These are phyloP conservation scores for Paspalum vaginatum DNA, from an alignment of 176 grass and related monocot genomes.

Conservation along the genomic window DNA sequence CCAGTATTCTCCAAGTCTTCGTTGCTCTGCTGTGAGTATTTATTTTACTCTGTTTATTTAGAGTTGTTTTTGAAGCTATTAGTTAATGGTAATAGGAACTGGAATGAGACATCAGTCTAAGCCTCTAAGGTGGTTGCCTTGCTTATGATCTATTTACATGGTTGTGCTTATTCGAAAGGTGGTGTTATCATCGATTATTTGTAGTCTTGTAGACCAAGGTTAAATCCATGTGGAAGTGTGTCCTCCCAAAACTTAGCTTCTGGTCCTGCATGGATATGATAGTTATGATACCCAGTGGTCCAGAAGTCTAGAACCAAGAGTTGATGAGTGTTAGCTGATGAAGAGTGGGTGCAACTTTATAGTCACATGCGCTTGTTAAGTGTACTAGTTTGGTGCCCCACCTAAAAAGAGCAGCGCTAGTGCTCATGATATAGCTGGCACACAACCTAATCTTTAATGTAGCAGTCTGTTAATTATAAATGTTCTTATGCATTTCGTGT, in stretches of 20 bases:
- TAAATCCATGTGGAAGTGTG: constrained; percentile 22
- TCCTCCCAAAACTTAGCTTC: constrained; percentile 5
- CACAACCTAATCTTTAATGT: constrained; percentile 15
- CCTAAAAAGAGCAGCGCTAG: constrained; percentile 23
- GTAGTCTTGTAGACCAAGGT: not conserved
- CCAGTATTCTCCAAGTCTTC: constrained; percentile 85
- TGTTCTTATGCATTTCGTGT: constrained; percentile 31
- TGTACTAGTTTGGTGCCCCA: constrained; percentile 42
- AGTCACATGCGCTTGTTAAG: constrained; percentile 45
- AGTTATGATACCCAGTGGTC: constrained; percentile 38
- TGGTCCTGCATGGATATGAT: constrained; percentile 32
- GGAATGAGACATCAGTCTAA: not conserved
- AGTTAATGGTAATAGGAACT: constrained; percentile 9
- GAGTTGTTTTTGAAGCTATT: constrained; percentile 7
- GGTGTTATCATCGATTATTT: not conserved
- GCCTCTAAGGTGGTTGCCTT: not conserved
- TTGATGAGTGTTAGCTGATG: constrained; percentile 34
- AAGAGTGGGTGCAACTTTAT: constrained; percentile 38
- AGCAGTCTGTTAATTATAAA: not conserved
- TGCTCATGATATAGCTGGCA: constrained; percentile 33
- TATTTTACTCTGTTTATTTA: constrained; percentile 7
- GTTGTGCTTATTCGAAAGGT: not conserved
- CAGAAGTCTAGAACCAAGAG: constrained; percentile 39
- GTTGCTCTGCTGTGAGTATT: constrained; percentile 78
- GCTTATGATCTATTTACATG: not conserved